Evolutionary conservation across 2,329 filamentous ascomycete genomes (phyloP).

Genomic region (Malbranchea zuffiana): DNA sequence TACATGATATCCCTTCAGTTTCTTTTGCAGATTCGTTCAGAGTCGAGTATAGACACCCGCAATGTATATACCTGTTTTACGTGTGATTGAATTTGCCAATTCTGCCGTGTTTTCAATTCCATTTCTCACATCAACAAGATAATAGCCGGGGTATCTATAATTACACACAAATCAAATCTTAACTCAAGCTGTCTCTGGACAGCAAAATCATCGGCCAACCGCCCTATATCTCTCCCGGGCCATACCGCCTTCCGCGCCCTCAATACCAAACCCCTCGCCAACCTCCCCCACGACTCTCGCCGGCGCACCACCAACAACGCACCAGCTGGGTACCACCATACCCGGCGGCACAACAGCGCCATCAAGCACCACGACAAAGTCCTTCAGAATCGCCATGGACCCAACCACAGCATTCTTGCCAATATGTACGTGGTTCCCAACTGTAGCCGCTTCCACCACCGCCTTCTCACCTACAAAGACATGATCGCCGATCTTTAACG

Average conservation of each 20-base stretch:
- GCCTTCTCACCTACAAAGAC: constrained; percentile 72
- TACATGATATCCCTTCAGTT: too few species aligned
- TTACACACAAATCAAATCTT: too few species aligned
- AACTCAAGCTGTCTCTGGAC: too few species aligned
- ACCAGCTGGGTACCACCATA: constrained; percentile 89
- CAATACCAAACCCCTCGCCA: constrained; percentile 37
- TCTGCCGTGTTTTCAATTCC: too few species aligned
- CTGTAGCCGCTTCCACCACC: constrained; percentile 69
- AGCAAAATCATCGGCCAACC: constrained; percentile 27
- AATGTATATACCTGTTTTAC: too few species aligned
- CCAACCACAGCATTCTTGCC: constrained; percentile 66
- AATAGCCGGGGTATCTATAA: constrained; percentile 6
- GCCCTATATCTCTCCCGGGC: constrained; percentile 33
- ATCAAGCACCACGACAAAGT: constrained; percentile 80
- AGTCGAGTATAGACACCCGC: too few species aligned
- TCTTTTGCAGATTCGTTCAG: too few species aligned
- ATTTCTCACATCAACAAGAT: neutral
- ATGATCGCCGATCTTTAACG: constrained; percentile 86
- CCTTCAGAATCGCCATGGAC: constrained; percentile 84
- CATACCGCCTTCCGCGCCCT: constrained; percentile 36
- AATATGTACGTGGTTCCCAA: constrained; percentile 79
- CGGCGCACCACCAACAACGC: constrained; percentile 74
- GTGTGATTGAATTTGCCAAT: too few species aligned
- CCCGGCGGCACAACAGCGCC: constrained; percentile 71
- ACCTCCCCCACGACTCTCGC: constrained; percentile 73